Base-by-base conservation (phyloP, 352 stramenopile genomes). In the Globisporangium orthogonon region DNA sequence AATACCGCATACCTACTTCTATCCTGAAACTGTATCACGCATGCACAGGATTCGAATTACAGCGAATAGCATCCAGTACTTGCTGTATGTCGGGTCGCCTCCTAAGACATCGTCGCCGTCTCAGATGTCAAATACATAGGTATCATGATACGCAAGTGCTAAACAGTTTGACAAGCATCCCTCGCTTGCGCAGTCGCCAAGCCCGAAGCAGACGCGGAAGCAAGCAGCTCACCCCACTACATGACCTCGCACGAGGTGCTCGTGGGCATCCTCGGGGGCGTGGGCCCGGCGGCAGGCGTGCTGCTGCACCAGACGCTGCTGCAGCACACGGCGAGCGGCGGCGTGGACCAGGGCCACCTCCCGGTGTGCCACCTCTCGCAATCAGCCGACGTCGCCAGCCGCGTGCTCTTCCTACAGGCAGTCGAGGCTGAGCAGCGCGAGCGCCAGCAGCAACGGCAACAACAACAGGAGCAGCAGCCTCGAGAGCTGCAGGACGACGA, bases 221-320 rank as follows among this genome's bases (percentile, higher is more conserved):
- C 23, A 23, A 37, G 33, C 1, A 18, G 11, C 28, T 39, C 6
- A 23, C 23, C 23, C 23, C 23, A 23, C 43, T 23, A 1, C 15
- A 56, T 39, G 30, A 13, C 37, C 23, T 23, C 23, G 11, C 37
- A 13, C 37, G 37, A 43, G 37, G 14, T 43, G 28, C 70, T 77
- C 63, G 71, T 84, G 30, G 74, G 74, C 37, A 79, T 84, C 54
- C 62, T 66, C 40, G 74, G 74, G n/a, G 74, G 74, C 49, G 66
- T 75, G 10, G 74, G 74, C 2, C 74, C 74, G 0, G 74, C 74
- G 5, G 74, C 74, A 7, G 74, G 74, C 17, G 68, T 84, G 14
- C 52, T 84, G 53, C 53, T 84, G n/a, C 74, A 84, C 56, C 74
- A 84, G 55, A 69, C 64, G 30, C 74, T 84, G 35, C 57, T 84